These are phyloP conservation scores for Boletus sp. DNA, from an alignment of 768 basidiomycete genomes.

Conservation along the genomic window DNA sequence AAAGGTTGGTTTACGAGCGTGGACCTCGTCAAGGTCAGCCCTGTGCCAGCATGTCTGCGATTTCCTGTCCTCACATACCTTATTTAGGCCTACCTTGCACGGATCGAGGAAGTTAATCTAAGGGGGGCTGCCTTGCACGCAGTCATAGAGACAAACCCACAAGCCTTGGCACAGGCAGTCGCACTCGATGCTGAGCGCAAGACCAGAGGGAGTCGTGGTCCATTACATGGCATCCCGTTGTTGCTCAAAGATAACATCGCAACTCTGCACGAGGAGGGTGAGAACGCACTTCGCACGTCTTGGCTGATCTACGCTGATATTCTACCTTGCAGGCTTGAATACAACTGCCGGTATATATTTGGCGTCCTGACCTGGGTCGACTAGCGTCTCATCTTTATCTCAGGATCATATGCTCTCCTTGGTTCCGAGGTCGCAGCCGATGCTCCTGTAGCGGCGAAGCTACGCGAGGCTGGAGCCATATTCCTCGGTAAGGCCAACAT, in stretches of 20 bases:
- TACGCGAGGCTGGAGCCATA: conserved; percentile 35
- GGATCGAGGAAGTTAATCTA: conserved; percentile 65
- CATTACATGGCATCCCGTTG: conserved; percentile 59
- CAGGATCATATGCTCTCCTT: conserved; percentile 37
- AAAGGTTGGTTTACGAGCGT: conserved; percentile 56
- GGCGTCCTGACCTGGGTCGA: neutral
- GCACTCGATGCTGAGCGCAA: conserved; percentile 49
- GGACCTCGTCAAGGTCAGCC: conserved; percentile 56
- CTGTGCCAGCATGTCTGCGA: neutral
- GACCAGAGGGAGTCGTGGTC: conserved; percentile 41
- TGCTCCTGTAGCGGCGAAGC: conserved; percentile 28
- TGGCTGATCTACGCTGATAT: neutral
- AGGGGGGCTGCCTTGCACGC: conserved; percentile 57
- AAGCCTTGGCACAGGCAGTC: conserved; percentile 51
- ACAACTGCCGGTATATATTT: conserved; percentile 35
- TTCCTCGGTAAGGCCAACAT: conserved; percentile 44
- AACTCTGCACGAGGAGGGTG: conserved; percentile 32
- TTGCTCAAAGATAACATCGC: conserved; percentile 50
- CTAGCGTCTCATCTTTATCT: neutral
- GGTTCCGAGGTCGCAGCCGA: conserved; percentile 37
- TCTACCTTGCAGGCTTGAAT: conserved; percentile 32
- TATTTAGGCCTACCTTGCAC: conserved; percentile 58
- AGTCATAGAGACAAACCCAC: conserved; percentile 59
- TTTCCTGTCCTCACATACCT: neutral
- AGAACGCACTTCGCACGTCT: neutral